Evolutionary conservation across 2,329 filamentous ascomycete species (phyloP).

Genomic region (Colletotrichum tropicicola): DNA sequence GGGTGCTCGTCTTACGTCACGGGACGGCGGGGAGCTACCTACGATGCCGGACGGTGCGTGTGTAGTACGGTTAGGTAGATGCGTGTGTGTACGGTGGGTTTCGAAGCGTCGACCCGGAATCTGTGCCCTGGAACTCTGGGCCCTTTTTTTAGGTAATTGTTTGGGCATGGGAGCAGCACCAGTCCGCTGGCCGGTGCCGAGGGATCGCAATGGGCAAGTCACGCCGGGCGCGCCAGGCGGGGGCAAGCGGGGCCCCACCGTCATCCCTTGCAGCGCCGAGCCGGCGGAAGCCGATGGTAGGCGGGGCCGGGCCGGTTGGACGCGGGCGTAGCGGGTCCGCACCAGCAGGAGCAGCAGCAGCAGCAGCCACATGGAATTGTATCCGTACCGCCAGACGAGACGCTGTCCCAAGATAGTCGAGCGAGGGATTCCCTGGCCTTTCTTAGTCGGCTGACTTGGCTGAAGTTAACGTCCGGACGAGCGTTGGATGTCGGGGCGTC

Average conservation of each 20-base stretch:
- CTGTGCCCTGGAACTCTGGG: constrained; percentile 2
- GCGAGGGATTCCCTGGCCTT: constrained; percentile 17
- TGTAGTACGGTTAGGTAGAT: no score
- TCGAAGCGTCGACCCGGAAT: neutral
- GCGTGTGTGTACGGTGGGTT: neutral
- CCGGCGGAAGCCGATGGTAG: constrained; percentile 29
- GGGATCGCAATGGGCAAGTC: constrained; percentile 12
- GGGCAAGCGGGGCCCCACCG: neutral
- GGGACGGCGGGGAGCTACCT: constrained; percentile 7
- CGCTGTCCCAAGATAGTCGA: neutral
- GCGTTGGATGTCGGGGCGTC: neutral
- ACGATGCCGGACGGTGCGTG: neutral
- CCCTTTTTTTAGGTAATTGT: constrained; percentile 27
- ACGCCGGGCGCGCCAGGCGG: constrained; percentile 7
- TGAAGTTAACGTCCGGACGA: constrained; percentile 12
- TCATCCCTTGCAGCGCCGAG: constrained; percentile 9
- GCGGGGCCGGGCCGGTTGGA: constrained; percentile 24
- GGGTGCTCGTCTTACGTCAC: constrained; percentile 25
- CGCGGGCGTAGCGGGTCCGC: constrained; percentile 1
- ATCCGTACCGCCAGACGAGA: neutral
- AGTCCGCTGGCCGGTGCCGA: neutral
- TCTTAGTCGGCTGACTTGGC: constrained; percentile 27
- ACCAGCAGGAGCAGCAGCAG: neutral
- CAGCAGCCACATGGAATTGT: neutral
- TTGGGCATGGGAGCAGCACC: neutral